Percentiles rank a stretch among this genome's conserved stretches.
These are phyloP conservation scores for Myxozyma sirexii DNA, from an alignment of 805 yeast genomes.

Conservation along the genomic window DNA sequence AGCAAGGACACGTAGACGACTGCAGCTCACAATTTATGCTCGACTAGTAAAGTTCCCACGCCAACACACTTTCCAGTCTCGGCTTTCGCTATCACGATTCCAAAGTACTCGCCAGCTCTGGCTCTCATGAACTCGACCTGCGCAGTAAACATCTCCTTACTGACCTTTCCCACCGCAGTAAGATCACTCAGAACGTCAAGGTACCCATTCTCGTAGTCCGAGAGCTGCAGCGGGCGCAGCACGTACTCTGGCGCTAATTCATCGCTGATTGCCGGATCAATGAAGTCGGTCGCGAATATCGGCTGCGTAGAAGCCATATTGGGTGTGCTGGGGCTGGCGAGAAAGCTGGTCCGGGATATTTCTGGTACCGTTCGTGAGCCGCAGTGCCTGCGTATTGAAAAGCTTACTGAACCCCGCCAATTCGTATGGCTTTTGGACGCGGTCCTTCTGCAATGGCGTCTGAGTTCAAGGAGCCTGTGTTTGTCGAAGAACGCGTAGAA, in stretches of 20 bases:
- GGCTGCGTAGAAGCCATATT: neutral
- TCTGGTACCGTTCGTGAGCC: no score
- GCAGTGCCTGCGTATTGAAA: no score
- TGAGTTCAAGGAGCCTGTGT: neutral
- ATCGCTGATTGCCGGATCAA: slow-evolving; percentile 36
- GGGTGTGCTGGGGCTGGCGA: neutral
- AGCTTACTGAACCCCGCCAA: no score
- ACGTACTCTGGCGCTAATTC: slow-evolving; percentile 58
- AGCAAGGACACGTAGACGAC: neutral
- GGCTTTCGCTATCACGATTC: slow-evolving; percentile 64
- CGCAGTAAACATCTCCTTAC: slow-evolving; percentile 52
- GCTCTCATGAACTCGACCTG: slow-evolving; percentile 63
- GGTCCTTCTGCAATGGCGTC: no score
- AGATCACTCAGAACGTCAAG: slow-evolving; percentile 64
- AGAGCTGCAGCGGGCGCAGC: slow-evolving; percentile 57
- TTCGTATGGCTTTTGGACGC: no score
- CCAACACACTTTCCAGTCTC: slow-evolving; percentile 63
- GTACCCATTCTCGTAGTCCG: slow-evolving; percentile 67
- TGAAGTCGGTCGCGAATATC: slow-evolving; percentile 9
- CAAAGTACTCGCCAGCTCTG: slow-evolving; percentile 58
- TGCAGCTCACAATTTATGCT: slow-evolving; percentile 54
- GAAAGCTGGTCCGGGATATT: no score
- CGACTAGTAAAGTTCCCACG: slow-evolving; percentile 79
- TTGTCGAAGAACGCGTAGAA: slow-evolving; percentile 14
- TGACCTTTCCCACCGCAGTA: slow-evolving; percentile 81